phyloP scores from a whole-genome alignment of 495 filamentous ascomycete genomes.

The Tetracladium setigerum region DNA sequence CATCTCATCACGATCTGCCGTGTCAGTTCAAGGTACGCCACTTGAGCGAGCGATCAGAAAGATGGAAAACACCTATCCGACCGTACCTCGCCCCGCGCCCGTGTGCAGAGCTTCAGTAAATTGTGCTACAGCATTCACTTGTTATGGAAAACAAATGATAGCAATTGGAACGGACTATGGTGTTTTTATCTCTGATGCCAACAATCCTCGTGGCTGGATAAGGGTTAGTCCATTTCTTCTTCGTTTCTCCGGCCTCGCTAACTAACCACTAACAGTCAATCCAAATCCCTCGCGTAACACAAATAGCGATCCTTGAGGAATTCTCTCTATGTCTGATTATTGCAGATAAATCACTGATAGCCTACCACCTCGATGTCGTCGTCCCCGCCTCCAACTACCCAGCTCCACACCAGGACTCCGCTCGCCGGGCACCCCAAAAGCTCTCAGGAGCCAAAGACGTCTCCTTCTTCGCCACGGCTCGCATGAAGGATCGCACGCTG shows the following conservation, averaged over 20 bases:
- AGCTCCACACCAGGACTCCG: constrained; percentile 51
- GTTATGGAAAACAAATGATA: constrained; percentile 76
- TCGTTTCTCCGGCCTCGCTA: not conserved
- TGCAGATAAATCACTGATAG: constrained; percentile 82
- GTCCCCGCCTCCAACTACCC: constrained; percentile 62
- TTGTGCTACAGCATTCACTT: constrained; percentile 84
- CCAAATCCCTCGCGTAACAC: constrained; percentile 66
- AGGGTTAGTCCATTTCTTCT: constrained; percentile 47
- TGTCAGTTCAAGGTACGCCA: constrained; percentile 78
- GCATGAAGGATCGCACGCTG: constrained; percentile 92
- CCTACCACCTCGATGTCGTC: constrained; percentile 88
- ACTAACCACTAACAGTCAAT: constrained; percentile 50
- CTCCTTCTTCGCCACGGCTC: constrained; percentile 87
- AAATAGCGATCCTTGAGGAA: constrained; percentile 91
- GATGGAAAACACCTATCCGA: constrained; percentile 67
- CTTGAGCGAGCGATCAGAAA: constrained; percentile 85
- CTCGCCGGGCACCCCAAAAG: constrained; percentile 78
- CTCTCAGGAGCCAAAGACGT: constrained; percentile 83
- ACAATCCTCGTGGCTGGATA: constrained; percentile 82
- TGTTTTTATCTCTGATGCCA: constrained; percentile 77
- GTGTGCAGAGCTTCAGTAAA: constrained; percentile 81
- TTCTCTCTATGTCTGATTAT: constrained; percentile 89
- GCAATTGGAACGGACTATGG: constrained; percentile 94
- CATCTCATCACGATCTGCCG: constrained; percentile 5
- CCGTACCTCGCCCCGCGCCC: constrained; percentile 58